Evolutionary conservation across 768 basidiomycete genomes (phyloP).

Genomic region (Pholiota conissans): DNA sequence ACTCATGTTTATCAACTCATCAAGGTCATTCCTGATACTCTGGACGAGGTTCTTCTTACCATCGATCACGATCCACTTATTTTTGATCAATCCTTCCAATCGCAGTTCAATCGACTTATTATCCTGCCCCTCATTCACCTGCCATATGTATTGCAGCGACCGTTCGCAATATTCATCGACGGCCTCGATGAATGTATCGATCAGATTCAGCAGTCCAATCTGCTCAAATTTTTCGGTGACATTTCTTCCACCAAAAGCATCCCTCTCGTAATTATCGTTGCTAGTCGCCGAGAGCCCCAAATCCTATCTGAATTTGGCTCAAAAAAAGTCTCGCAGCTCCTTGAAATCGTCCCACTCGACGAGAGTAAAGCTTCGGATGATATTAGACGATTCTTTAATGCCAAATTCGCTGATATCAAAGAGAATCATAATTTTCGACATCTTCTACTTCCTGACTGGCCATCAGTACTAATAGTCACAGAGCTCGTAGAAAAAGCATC

Average conservation of each 20-base stretch:
- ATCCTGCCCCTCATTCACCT: background rate
- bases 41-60: background rate
- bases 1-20: constrained; percentile 2
- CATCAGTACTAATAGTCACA: constrained; percentile 2
- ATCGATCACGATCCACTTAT: constrained; percentile 6
- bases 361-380: constrained; percentile 4
- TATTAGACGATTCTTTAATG: constrained; percentile 8
- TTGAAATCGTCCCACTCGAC: constrained; percentile 2
- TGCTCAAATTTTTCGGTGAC: background rate
- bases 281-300: constrained; percentile 14
- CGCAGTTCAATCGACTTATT: background rate
- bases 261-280: constrained; percentile 10
- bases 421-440: background rate
- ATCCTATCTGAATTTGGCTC: constrained; percentile 8
- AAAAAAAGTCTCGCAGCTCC: background rate
- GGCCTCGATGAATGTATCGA: constrained; percentile 14
- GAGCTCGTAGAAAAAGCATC: constrained; percentile 12
- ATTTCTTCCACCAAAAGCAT: background rate
- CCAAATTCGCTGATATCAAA: constrained; percentile 4
- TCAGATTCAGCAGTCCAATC: background rate
- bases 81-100: constrained; percentile 3
- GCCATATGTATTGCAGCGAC: background rate
- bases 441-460: constrained; percentile 4
- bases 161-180: constrained; percentile 9
- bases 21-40: background rate